phyloP scores from a whole-genome alignment of 257 asterid genomes.

The Vinca minor region DNA sequence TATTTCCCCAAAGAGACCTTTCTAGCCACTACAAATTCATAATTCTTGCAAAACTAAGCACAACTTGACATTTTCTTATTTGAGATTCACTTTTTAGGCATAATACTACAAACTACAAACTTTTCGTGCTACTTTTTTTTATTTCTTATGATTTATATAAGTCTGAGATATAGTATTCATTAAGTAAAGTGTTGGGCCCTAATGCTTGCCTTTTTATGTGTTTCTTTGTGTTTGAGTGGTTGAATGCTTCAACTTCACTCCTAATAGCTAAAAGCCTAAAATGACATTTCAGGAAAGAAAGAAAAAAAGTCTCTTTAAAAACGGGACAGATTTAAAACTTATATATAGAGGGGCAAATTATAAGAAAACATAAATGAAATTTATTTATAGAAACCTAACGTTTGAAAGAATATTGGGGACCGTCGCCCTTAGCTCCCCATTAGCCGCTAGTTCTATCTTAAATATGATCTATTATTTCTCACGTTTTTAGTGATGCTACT shows the following conservation, averaged over 20 bases:
- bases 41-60: not conserved
- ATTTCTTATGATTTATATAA: not conserved
- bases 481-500: too few species aligned
- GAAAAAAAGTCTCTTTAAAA: too few species aligned
- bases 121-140: not conserved
- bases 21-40: not conserved
- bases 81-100: not conserved
- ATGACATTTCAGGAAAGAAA: too few species aligned
- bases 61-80: not conserved
- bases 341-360: too few species aligned
- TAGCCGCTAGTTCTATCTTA: too few species aligned
- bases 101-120: not conserved
- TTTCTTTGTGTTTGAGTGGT: constrained; percentile 3
- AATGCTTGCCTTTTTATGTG: not conserved
- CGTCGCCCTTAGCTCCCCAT: too few species aligned
- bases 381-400: too few species aligned
- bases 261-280: not conserved
- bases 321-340: too few species aligned
- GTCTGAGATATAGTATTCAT: not conserved
- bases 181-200: constrained; percentile 10
- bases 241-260: constrained; percentile 14
- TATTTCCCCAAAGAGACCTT: not conserved
- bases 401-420: too few species aligned
- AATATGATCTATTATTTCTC: too few species aligned
- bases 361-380: too few species aligned